Conservation (phyloP, 768 basidiomycete species). For the Artomyces pyxidatus region DNA sequence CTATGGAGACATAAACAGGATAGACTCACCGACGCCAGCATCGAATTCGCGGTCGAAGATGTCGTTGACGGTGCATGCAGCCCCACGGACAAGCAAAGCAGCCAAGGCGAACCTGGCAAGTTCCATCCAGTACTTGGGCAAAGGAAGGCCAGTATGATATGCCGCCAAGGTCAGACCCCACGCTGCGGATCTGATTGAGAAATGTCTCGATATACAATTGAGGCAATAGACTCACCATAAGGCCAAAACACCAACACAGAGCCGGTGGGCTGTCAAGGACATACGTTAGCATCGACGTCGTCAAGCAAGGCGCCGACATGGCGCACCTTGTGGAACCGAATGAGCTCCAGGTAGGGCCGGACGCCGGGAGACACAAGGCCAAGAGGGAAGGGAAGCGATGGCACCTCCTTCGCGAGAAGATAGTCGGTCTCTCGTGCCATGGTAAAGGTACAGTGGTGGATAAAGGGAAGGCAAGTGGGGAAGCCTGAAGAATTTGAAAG, state of each 20-base stretch:
- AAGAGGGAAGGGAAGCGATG: conserved; percentile 18
- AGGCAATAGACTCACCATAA: not conserved
- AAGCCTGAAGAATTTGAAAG: no score
- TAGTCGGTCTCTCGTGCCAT: no score
- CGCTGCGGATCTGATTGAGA: not conserved
- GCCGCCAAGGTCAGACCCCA: conserved; percentile 13
- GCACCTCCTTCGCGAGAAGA: no score
- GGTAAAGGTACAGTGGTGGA: no score
- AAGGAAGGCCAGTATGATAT: not conserved
- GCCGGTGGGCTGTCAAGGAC: not conserved
- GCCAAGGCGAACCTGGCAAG: not conserved
- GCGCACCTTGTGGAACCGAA: not conserved
- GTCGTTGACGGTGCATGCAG: conserved; percentile 17
- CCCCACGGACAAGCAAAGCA: conserved; percentile 7
- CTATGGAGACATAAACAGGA: not conserved
- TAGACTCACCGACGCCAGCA: conserved; percentile 23
- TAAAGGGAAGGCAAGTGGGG: no score
- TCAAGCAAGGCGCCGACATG: no score
- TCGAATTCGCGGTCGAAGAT: conserved; percentile 21
- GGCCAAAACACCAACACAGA: conserved; percentile 4
- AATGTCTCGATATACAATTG: not conserved
- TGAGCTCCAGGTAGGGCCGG: not conserved
- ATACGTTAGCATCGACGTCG: no score
- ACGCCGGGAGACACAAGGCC: conserved; percentile 7
- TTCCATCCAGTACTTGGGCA: not conserved